A percentile compares a stretch with the other conserved stretches of the same genome.
These are phyloP conservation scores for Vachellia pachyceras DNA, from an alignment of 306 rosid genomes.

Conservation along the genomic window DNA sequence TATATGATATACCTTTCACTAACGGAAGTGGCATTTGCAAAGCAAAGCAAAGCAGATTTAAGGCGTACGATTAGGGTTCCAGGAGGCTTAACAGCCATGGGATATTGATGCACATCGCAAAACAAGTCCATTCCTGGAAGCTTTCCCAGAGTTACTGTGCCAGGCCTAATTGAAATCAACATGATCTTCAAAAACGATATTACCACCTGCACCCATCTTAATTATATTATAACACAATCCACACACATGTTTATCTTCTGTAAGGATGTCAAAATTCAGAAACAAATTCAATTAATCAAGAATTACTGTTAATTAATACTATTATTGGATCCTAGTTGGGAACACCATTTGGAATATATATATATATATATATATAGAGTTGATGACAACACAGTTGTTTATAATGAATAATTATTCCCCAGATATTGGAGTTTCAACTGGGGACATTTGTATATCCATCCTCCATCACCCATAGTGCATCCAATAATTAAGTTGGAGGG, in stretches of 20 bases:
- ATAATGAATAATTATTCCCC: slow-evolving; percentile 17
- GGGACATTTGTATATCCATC: slow-evolving; percentile 13
- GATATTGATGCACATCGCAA: slow-evolving; percentile 71
- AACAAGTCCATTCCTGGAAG: slow-evolving; percentile 80
- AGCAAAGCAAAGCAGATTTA: slow-evolving; percentile 78
- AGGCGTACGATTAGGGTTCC: slow-evolving; percentile 65
- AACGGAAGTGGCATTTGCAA: slow-evolving; percentile 81
- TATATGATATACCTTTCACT: slow-evolving; percentile 74
- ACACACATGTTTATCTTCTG: too few relatives aligned
- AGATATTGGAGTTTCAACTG: slow-evolving; percentile 43
- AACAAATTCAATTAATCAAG: background rate
- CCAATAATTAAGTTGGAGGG: slow-evolving; percentile 32
- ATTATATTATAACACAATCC: background rate
- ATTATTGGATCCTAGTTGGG: background rate
- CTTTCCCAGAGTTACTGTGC: slow-evolving; percentile 72
- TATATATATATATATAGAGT: too few relatives aligned
- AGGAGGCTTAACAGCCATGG: slow-evolving; percentile 73
- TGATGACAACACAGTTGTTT: background rate
- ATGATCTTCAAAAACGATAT: slow-evolving; percentile 82
- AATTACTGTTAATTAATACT: background rate
- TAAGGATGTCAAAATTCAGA: too few relatives aligned
- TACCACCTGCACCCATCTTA: slow-evolving; percentile 55
- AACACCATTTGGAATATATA: slow-evolving; percentile 17
- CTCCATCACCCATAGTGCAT: slow-evolving; percentile 23
- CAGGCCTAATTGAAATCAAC: slow-evolving; percentile 67